phyloP scores from a whole-genome alignment of 2,329 filamentous ascomycete species.

The Fusarium illudens region DNA sequence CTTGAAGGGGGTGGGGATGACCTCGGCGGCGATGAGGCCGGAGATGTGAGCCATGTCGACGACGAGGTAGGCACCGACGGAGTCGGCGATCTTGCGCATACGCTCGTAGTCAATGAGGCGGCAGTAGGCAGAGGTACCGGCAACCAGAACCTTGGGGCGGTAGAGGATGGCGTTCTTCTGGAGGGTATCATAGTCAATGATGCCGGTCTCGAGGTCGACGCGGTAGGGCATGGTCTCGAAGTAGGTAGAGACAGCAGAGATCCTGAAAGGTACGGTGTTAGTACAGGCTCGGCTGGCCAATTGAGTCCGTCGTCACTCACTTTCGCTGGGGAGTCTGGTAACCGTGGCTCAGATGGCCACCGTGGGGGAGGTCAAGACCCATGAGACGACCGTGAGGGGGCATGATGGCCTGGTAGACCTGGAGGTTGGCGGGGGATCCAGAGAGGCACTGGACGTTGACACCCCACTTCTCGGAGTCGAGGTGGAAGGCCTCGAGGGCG shows the following conservation, averaged over 20 bases:
- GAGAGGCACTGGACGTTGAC: constrained; percentile 97
- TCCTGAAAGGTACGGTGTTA: constrained; percentile 57
- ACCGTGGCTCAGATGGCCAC: constrained; percentile 93
- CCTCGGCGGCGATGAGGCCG: constrained; percentile 89
- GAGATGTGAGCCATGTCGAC: constrained; percentile 99
- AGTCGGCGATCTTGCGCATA: constrained; percentile 96
- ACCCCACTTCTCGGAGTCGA: constrained; percentile 91
- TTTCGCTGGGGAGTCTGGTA: constrained; percentile 97
- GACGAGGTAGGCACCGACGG: constrained; percentile 91
- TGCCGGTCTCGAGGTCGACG: constrained; percentile 85
- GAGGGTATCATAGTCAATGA: constrained; percentile 96
- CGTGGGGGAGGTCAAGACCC: constrained; percentile 94
- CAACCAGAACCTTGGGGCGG: constrained; percentile 95
- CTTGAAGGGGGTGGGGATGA: constrained; percentile 92
- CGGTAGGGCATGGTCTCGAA: constrained; percentile 99
- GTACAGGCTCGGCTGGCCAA: neutral
- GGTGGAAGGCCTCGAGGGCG: constrained; percentile 88
- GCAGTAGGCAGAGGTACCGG: constrained; percentile 98
- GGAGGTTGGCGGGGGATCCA: constrained; percentile 94
- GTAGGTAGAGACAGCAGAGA: constrained; percentile 97
- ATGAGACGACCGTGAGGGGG: constrained; percentile 95
- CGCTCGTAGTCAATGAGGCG: constrained; percentile 95
- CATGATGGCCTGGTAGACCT: constrained; percentile 98
- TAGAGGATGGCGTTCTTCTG: constrained; percentile 91
- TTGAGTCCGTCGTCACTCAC: constrained; percentile 54